Conservation (phyloP, 805 yeast species). For the Cyberlindnera sargentensis region DNA sequence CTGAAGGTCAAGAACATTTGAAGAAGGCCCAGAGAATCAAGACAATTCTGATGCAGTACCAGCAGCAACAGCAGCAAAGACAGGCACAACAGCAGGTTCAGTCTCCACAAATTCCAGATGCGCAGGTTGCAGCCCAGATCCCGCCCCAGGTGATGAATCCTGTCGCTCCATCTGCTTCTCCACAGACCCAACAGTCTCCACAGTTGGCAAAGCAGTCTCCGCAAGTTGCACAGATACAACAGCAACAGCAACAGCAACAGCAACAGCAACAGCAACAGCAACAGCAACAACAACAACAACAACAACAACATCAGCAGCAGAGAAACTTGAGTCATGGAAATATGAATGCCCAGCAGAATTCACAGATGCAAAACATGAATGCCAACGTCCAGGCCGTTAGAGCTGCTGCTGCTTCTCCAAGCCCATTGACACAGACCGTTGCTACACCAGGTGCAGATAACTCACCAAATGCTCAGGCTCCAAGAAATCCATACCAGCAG, state of each 20-base stretch:
- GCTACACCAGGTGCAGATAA: constrained; percentile 6
- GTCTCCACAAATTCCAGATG: constrained; percentile 3
- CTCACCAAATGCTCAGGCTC: constrained; percentile 5
- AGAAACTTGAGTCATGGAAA: constrained; percentile 19
- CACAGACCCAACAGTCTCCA: constrained; percentile 5
- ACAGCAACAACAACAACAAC: neutral
- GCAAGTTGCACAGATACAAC: constrained; percentile 6
- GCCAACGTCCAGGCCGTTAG: constrained; percentile 1
- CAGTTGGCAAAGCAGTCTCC: constrained; percentile 8
- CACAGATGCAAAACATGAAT: constrained; percentile 5
- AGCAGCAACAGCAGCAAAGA: constrained; percentile 36
- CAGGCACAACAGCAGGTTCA: constrained; percentile 12
- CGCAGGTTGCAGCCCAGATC: neutral
- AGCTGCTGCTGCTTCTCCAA: constrained; percentile 13
- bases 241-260: neutral
- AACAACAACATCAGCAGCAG: constrained; percentile 18
- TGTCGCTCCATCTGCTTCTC: constrained; percentile 10
- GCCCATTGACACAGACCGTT: constrained; percentile 9
- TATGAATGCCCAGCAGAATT: constrained; percentile 7
- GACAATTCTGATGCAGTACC: constrained; percentile 49
- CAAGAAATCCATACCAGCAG: constrained; percentile 23
- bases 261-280: constrained; percentile 18
- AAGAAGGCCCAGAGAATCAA: constrained; percentile 59
- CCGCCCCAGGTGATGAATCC: constrained; percentile 6
- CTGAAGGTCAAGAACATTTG: constrained; percentile 55